These are phyloP conservation scores for Nepenthes gracilis DNA, from an alignment of 148 eudicot species.

Conservation along the genomic window DNA sequence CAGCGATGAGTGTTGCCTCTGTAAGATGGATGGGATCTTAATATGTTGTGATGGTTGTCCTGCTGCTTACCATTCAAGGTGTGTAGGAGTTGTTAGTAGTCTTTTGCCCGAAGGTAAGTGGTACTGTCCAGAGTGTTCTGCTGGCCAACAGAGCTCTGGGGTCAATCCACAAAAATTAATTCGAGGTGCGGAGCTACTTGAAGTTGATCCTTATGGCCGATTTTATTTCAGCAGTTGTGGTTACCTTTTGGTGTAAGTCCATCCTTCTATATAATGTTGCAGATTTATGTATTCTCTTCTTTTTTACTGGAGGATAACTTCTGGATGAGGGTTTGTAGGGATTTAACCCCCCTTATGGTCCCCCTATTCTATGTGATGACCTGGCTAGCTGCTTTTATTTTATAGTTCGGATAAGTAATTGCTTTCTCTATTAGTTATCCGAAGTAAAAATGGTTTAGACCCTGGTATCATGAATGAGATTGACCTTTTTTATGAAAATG, in stretches of 20 bases:
- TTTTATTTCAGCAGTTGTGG: slow-evolving; percentile 61
- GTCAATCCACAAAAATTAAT: slow-evolving; percentile 43
- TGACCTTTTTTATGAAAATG: too few relatives aligned
- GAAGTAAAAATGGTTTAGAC: too few relatives aligned
- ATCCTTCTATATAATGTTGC: slow-evolving; percentile 1
- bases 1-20: slow-evolving; percentile 89
- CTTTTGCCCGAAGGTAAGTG: slow-evolving; percentile 91
- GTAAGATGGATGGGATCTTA: slow-evolving; percentile 92
- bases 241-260: slow-evolving; percentile 92
- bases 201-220: slow-evolving; percentile 72
- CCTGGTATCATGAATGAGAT: too few relatives aligned
- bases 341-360: too few relatives aligned
- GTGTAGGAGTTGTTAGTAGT: slow-evolving; percentile 70
- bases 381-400: too few relatives aligned
- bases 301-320: too few relatives aligned
- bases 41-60: slow-evolving; percentile 99
- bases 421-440: too few relatives aligned
- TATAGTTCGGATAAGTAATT: too few relatives aligned
- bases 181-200: slow-evolving; percentile 86
- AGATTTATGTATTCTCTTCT: too few relatives aligned
- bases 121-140: slow-evolving; percentile 87
- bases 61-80: slow-evolving; percentile 83
- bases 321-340: too few relatives aligned
- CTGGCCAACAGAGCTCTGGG: slow-evolving; percentile 35
- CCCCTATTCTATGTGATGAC: too few relatives aligned